phyloP scores from a whole-genome alignment of 2,329 filamentous ascomycete genomes.

The Colletotrichum musicola region DNA sequence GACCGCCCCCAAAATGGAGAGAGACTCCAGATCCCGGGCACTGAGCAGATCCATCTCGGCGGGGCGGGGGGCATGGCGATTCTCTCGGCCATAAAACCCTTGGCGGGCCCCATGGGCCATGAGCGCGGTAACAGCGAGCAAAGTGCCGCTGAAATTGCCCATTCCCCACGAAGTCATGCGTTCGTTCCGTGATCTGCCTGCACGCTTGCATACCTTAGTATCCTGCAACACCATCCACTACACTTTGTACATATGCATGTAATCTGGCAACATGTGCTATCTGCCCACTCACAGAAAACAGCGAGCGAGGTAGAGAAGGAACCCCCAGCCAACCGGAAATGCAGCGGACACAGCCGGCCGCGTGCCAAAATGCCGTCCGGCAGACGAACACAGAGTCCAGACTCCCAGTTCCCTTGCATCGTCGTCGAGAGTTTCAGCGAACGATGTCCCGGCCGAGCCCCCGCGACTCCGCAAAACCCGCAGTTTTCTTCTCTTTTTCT shows the following conservation, averaged over 20 bases:
- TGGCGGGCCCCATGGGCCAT: slow-evolving; percentile 10
- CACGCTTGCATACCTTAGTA: background rate
- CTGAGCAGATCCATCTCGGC: slow-evolving; percentile 4
- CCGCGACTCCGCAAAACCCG: slow-evolving; percentile 35
- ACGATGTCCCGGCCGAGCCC: slow-evolving; percentile 27
- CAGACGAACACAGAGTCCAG: background rate
- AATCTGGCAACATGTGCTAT: background rate
- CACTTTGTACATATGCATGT: background rate
- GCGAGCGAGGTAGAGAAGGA: too few species aligned
- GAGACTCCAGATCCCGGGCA: slow-evolving; percentile 6
- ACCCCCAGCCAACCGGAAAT: background rate
- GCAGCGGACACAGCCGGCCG: background rate
- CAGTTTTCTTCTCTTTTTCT: slow-evolving; percentile 20
- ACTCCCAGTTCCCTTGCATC: background rate
- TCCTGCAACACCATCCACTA: too few species aligned
- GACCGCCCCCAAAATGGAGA: background rate
- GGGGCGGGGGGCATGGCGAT: slow-evolving; percentile 22
- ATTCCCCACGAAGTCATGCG: slow-evolving; percentile 34
- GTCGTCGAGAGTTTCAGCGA: slow-evolving; percentile 32
- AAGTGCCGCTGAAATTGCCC: slow-evolving; percentile 33
- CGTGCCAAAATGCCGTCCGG: slow-evolving; percentile 3
- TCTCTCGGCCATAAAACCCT: slow-evolving; percentile 33
- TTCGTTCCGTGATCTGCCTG: background rate
- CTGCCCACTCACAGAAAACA: too few species aligned
- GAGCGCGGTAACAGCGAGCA: slow-evolving; percentile 34